phyloP scores from a whole-genome alignment of 148 eudicot genomes.

The Rhododendron ferrugineum region DNA sequence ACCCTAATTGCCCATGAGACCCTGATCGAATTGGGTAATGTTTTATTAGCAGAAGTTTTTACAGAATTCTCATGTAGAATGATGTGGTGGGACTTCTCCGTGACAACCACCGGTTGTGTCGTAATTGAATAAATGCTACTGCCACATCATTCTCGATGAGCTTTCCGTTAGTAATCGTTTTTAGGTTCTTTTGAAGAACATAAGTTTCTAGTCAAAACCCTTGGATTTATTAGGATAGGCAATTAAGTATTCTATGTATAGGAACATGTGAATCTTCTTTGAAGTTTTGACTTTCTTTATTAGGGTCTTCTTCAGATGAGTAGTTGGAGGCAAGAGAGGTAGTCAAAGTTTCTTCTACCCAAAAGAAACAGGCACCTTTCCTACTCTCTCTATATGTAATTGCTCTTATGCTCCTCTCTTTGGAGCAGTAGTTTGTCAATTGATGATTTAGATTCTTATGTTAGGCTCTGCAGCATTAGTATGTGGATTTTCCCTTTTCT shows the following conservation, averaged over 20 bases:
- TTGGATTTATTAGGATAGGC: not conserved
- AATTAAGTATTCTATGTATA: not conserved
- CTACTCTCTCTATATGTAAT: not conserved
- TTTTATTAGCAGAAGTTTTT: not conserved
- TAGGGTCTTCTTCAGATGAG: not conserved
- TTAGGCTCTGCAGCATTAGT: not conserved
- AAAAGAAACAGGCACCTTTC: conserved; percentile 6
- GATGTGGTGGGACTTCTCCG: not conserved
- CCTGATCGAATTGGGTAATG: not conserved
- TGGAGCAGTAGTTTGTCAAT: not conserved
- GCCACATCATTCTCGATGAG: not conserved
- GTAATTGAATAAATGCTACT: not conserved
- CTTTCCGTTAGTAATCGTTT: not conserved
- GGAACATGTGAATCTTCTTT: conserved; percentile 9
- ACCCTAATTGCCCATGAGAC: conserved; percentile 59
- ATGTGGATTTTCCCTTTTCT: not conserved
- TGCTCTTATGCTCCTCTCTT: not conserved
- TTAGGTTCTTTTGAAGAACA: not conserved
- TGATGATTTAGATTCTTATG: conserved; percentile 1
- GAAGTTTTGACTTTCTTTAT: not conserved
- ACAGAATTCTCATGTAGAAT: not conserved
- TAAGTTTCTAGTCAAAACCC: not conserved
- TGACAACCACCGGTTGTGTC: not conserved
- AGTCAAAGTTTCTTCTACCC: not conserved
- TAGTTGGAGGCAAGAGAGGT: conserved; percentile 11